Evolutionary conservation across 352 stramenopile genomes (phyloP).

Genomic region (Phytophthora palmivora): DNA sequence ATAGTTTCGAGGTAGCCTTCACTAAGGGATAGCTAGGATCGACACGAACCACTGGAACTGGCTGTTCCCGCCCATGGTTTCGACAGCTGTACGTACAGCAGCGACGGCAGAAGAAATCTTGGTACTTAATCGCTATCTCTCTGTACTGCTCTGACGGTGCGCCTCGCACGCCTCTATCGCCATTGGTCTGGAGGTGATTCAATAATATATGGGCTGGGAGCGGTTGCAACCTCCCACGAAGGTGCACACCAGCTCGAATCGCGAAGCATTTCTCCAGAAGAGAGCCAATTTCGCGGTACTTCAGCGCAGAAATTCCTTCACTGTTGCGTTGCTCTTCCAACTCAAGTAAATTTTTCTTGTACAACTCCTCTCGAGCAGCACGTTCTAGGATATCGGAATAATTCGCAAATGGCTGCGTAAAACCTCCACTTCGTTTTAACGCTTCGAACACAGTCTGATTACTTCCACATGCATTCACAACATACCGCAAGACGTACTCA

Average conservation of each 20-base stretch:
- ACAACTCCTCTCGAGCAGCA: constrained; percentile 30
- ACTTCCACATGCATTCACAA: constrained; percentile 43
- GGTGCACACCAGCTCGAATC: constrained; percentile 12
- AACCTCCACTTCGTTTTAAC: constrained; percentile 51
- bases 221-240: constrained; percentile 42
- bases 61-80: constrained; percentile 69
- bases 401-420: constrained; percentile 65
- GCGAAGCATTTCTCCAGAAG: constrained; percentile 23
- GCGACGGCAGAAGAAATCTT: constrained; percentile 75
- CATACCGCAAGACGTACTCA: constrained; percentile 71
- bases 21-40: constrained; percentile 67
- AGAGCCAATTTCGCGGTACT: constrained; percentile 12
- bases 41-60: constrained; percentile 44
- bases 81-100: constrained; percentile 82
- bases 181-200: constrained; percentile 30
- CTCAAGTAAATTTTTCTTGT: constrained; percentile 22
- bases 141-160: constrained; percentile 30
- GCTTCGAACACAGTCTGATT: constrained; percentile 55
- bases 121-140: constrained; percentile 48
- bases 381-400: constrained; percentile 60
- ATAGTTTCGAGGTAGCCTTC: constrained; percentile 51
- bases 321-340: constrained; percentile 23
- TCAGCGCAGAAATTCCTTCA: constrained; percentile 2
- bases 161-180: constrained; percentile 22
- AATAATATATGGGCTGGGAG: constrained; percentile 38